Evolutionary conservation across 2,329 filamentous ascomycete genomes (phyloP).

Genomic region (Ophiostoma fasciatum): DNA sequence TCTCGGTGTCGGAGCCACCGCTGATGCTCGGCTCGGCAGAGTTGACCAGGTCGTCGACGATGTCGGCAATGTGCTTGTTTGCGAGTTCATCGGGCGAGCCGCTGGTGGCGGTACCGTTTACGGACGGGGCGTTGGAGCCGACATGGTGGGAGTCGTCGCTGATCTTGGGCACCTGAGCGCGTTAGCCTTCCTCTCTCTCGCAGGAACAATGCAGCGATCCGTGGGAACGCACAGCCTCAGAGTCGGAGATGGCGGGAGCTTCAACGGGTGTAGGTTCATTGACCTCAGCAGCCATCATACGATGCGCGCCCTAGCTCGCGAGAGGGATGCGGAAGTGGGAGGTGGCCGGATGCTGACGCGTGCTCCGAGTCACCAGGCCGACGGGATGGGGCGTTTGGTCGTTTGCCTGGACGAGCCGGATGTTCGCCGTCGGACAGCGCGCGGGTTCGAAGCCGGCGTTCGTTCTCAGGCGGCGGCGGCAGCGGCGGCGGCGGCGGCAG

Average conservation of each 20-base stretch:
- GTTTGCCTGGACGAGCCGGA: neutral
- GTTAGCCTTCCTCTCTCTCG: too few species aligned
- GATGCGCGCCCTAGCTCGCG: conserved; percentile 28
- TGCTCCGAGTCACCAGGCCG: conserved; percentile 9
- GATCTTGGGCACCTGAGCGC: conserved; percentile 21
- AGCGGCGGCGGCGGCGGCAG: too few species aligned
- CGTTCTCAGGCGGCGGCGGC: too few species aligned
- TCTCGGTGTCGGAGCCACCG: conserved; percentile 64
- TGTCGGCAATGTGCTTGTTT: conserved; percentile 41
- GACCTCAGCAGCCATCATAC: conserved; percentile 53
- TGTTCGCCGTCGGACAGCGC: too few species aligned
- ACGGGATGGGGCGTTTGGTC: too few species aligned
- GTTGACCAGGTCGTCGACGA: conserved; percentile 42
- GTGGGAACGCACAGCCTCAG: conserved; percentile 27
- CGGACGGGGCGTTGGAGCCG: conserved; percentile 25
- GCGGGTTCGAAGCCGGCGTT: too few species aligned
- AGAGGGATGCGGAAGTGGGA: conserved; percentile 6
- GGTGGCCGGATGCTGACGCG: conserved; percentile 9
- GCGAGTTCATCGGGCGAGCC: conserved; percentile 34
- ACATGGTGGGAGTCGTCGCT: conserved; percentile 32
- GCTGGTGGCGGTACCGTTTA: conserved; percentile 30
- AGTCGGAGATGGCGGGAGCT: conserved; percentile 33
- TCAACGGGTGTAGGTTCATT: conserved; percentile 37
- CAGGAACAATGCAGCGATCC: too few species aligned
- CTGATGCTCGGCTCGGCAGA: conserved; percentile 55